phyloP scores from a whole-genome alignment of 495 filamentous ascomycete genomes.

The Hypoxylon crocopeplum region DNA sequence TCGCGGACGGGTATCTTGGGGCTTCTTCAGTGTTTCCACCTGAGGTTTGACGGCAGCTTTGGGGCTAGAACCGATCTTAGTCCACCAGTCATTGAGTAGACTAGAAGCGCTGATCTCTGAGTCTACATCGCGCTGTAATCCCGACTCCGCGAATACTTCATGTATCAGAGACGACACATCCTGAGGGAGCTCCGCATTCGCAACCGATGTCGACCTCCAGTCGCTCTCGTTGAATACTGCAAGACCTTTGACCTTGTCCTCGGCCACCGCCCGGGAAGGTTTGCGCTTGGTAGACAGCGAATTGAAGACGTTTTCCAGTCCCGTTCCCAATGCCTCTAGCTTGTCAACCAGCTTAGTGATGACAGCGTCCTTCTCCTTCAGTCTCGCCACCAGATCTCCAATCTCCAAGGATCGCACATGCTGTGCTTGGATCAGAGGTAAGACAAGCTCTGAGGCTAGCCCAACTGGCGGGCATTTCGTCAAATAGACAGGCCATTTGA shows the following conservation, averaged over 20 bases:
- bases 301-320: conserved; percentile 74
- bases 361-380: conserved; percentile 80
- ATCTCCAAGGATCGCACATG: conserved; percentile 58
- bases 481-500: conserved; percentile 73
- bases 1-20: not conserved
- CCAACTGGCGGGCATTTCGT: conserved; percentile 58
- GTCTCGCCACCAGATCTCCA: conserved; percentile 59
- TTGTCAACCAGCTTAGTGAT: conserved; percentile 80
- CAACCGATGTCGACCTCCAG: conserved; percentile 51
- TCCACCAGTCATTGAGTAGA: conserved; percentile 58
- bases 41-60: conserved; percentile 10
- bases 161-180: conserved; percentile 46
- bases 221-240: conserved; percentile 55
- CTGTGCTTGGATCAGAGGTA: conserved; percentile 72
- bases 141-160: conserved; percentile 43
- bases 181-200: conserved; percentile 36
- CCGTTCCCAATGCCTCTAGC: conserved; percentile 70
- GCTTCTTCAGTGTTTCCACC: conserved; percentile 9
- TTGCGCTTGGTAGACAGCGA: conserved; percentile 62
- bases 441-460: conserved; percentile 66
- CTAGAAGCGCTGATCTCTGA: conserved; percentile 41
- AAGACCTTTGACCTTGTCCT: conserved; percentile 62
- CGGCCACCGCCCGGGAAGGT: conserved; percentile 51
- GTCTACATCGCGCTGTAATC: conserved; percentile 34
- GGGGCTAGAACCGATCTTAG: conserved; percentile 42